Percentiles rank a stretch among this genome's conserved stretches.
These are phyloP conservation scores for Ogataea zsoltii DNA, from an alignment of 805 yeast species.

Conservation along the genomic window DNA sequence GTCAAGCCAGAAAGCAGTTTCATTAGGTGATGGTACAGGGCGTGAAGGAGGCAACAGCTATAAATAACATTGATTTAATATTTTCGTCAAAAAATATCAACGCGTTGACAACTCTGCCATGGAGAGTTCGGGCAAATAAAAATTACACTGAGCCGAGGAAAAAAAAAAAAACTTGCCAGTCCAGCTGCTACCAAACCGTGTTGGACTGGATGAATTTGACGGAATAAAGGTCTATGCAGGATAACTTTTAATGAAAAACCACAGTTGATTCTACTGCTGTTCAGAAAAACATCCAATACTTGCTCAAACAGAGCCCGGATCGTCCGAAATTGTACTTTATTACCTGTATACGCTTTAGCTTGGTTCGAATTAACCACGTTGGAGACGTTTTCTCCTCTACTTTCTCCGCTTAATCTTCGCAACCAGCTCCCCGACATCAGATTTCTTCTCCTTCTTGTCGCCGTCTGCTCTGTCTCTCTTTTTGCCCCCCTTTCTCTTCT, in stretches of 20 bases:
- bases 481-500: slow-evolving; percentile 39
- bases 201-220: too few relatives aligned
- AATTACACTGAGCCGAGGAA: background rate
- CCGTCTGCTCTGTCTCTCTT: slow-evolving; percentile 18
- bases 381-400: background rate
- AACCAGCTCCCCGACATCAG: slow-evolving; percentile 39
- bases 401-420: slow-evolving; percentile 46
- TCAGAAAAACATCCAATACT: too few relatives aligned
- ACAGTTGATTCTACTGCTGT: too few relatives aligned
- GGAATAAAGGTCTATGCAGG: too few relatives aligned
- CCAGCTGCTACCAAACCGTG: too few relatives aligned
- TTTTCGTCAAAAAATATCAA: background rate
- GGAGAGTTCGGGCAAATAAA: background rate
- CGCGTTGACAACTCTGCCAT: slow-evolving; percentile 1
- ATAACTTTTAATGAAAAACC: too few relatives aligned
- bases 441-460: slow-evolving; percentile 21
- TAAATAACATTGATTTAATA: slow-evolving; percentile 1
- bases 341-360: too few relatives aligned
- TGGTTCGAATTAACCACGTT: too few relatives aligned
- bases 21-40: slow-evolving; percentile 10
- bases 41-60: background rate
- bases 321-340: too few relatives aligned
- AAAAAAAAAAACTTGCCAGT: too few relatives aligned
- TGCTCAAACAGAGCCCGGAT: too few relatives aligned
- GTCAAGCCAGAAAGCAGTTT: slow-evolving; percentile 16